Base-by-base conservation (phyloP, 768 basidiomycete species). In the Collybiopsis luxurians region DNA sequence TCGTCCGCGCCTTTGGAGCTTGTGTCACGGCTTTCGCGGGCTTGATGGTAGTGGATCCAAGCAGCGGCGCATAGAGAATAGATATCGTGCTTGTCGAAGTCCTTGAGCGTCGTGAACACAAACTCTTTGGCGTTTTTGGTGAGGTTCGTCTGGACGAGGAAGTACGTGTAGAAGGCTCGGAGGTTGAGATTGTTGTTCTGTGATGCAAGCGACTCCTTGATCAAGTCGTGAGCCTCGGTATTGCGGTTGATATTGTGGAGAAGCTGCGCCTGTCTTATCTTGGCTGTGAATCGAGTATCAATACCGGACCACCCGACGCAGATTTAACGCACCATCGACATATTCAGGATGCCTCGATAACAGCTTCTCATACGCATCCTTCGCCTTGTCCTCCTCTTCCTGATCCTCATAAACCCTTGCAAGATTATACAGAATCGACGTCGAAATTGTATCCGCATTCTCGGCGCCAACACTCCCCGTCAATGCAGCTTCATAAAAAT, bases 311-410 rank as follows among this genome's bases (percentile, higher is more conserved):
- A 7, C 10, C 53, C 34, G 36, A 42, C 27, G 27, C 51, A 45
- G n/a, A 30, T 36, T 49, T 53, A 31, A 75, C 89, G 46, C 62
- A 96, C 95, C 96, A 67, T 98, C 96, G 23, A 95, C 83, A 67
- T 96, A 98, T 72, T 98, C 97, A 1, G 95, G 93, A 76, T 98
- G 96, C 53, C 89, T 80, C n/a, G 83, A 75, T 34, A 98, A 71
- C 9, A 98, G 77, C 70, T 94, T 93, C 47, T 87, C 84, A 64
- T 95, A 98, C 1, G 92, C 93, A 61, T 89, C 91, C 60, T 80
- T 86, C 2, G 96, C 95, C 59, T 87, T 78, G 1, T 71, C 77
- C 4, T 80, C 78, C 34, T 92, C 87, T 1, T 89, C 89, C 53
- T 82, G 77, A 46, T 94, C 92, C 69, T 99, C 97, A 64, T 94